Evolutionary conservation across 441 rosid genomes (phyloP).

Genomic region (Daphne laureola): DNA sequence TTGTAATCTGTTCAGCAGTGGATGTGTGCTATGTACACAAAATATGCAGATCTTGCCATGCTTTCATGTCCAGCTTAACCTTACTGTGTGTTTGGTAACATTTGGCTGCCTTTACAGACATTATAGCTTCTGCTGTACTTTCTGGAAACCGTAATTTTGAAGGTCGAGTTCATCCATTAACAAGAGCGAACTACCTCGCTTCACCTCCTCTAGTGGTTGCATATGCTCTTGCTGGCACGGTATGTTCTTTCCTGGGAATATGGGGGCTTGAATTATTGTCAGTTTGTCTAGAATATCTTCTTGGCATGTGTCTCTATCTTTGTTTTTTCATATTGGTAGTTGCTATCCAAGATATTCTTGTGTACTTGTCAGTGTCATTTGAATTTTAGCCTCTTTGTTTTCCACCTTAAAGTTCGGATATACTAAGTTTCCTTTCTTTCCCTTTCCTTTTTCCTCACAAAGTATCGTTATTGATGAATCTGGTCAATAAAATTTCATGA

Average conservation of each 20-base stretch:
- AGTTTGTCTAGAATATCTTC: no score
- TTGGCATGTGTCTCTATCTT: no score
- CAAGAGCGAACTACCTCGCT: constrained; percentile 98
- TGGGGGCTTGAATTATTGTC: no score
- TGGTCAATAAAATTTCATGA: constrained; percentile 10
- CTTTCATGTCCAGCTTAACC: constrained; percentile 9
- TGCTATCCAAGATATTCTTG: no score
- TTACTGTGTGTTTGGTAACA: background rate
- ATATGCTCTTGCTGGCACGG: constrained; percentile 99
- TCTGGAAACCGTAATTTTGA: constrained; percentile 97
- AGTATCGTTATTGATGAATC: background rate
- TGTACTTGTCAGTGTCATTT: no score
- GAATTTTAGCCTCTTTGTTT: no score
- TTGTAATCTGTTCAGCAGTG: background rate
- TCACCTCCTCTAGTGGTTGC: constrained; percentile 98
- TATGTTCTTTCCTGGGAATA: constrained; percentile 17
- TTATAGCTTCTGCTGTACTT: constrained; percentile 91
- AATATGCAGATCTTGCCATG: background rate
- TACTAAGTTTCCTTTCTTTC: background rate
- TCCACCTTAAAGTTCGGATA: background rate
- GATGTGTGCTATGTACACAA: no score
- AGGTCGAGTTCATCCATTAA: constrained; percentile 95
- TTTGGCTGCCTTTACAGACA: constrained; percentile 40
- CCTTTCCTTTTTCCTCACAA: background rate
- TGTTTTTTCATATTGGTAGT: no score